These are phyloP conservation scores for Suillus subluteus DNA, from an alignment of 768 basidiomycete genomes.

Conservation along the genomic window DNA sequence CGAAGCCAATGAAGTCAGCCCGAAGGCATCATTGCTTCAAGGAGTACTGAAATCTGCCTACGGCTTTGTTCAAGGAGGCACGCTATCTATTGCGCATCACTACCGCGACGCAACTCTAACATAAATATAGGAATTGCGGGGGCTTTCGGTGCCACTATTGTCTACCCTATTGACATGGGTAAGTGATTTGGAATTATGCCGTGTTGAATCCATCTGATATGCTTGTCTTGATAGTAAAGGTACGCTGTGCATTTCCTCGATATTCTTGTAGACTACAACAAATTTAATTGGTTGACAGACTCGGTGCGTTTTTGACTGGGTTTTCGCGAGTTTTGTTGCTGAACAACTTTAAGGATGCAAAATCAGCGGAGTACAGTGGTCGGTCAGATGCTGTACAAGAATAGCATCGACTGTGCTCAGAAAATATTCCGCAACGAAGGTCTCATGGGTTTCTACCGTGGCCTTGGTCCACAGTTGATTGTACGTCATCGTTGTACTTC, in stretches of 20 bases:
- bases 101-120: slow-evolving; percentile 17
- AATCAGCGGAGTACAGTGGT: slow-evolving; percentile 97
- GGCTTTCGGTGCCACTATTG: slow-evolving; percentile 94
- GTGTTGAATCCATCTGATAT: slow-evolving; percentile 14
- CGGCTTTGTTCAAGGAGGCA: slow-evolving; percentile 86
- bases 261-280: not conserved
- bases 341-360: slow-evolving; percentile 69
- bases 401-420: slow-evolving; percentile 90
- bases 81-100: slow-evolving; percentile 18
- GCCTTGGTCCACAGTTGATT: slow-evolving; percentile 91
- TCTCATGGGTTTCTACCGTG: slow-evolving; percentile 93
- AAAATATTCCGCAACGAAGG: slow-evolving; percentile 97
- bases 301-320: slow-evolving; percentile 45
- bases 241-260: slow-evolving; percentile 36
- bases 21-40: slow-evolving; percentile 50
- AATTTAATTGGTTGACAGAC: slow-evolving; percentile 44
- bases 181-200: slow-evolving; percentile 35
- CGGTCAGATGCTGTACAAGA: slow-evolving; percentile 95
- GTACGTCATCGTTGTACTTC: slow-evolving; percentile 43
- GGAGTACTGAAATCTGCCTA: slow-evolving; percentile 73
- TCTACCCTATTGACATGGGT: slow-evolving; percentile 96
- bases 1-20: slow-evolving; percentile 35
- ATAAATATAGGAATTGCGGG: slow-evolving; percentile 77
- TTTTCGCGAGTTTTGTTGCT: slow-evolving; percentile 12
- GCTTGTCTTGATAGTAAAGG: slow-evolving; percentile 62